Conservation (phyloP, 2,329 filamentous ascomycete species). For the Didymella sp. region DNA sequence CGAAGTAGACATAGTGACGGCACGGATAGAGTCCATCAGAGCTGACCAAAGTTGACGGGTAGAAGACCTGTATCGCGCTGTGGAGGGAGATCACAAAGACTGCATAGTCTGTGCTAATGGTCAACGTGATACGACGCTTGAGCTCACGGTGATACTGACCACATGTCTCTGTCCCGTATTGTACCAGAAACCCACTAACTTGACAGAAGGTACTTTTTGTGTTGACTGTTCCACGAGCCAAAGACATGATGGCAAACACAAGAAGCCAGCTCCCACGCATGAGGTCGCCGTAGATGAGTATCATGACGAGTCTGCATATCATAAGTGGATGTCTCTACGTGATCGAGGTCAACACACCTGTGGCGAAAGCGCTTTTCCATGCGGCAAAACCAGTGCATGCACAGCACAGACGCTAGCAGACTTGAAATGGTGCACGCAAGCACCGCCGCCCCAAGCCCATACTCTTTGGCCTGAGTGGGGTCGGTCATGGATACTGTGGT, state of each 20-base stretch:
- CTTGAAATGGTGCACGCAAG: constrained; percentile 6
- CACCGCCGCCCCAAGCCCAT: constrained; percentile 4
- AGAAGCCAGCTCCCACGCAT: constrained; percentile 74
- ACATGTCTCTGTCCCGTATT: constrained; percentile 70
- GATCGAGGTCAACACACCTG: constrained; percentile 68
- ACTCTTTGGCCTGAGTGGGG: constrained; percentile 7
- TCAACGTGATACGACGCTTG: neutral
- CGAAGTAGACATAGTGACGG: constrained; percentile 64
- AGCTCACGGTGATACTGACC: constrained; percentile 46
- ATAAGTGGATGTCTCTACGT: too few species aligned
- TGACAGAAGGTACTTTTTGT: constrained; percentile 68
- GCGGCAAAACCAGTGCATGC: constrained; percentile 72
- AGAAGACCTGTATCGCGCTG: constrained; percentile 74
- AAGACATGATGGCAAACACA: constrained; percentile 66
- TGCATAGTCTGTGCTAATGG: constrained; percentile 62
- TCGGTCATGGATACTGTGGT: constrained; percentile 7
- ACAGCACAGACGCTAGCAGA: constrained; percentile 7
- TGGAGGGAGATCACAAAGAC: constrained; percentile 77
- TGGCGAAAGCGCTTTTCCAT: constrained; percentile 79
- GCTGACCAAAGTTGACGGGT: constrained; percentile 55
- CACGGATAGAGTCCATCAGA: constrained; percentile 73
- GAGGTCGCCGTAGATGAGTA: constrained; percentile 75
- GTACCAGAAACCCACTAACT: constrained; percentile 70
- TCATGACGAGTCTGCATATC: constrained; percentile 70
- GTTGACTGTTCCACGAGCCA: constrained; percentile 59